Conservation (phyloP, 768 basidiomycete genomes). For the Suillus luteus region DNA sequence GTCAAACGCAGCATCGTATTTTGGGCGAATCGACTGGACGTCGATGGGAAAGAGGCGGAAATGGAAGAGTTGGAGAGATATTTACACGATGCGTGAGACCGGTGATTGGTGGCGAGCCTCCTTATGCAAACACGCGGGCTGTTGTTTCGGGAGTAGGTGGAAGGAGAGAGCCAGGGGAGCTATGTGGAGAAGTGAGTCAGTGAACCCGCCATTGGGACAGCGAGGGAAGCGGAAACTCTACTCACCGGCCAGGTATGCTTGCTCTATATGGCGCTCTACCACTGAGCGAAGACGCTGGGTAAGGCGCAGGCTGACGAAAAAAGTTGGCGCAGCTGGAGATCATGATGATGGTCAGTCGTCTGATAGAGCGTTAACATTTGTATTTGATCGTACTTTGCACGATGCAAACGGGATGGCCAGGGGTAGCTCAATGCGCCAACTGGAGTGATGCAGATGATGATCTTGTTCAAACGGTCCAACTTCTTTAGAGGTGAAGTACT, state of each 20-base stretch:
- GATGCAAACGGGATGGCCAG: too few relatives aligned
- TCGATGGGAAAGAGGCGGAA: constrained; percentile 28
- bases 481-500: neutral
- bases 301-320: neutral
- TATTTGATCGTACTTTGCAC: neutral
- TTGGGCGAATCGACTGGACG: constrained; percentile 29
- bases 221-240: neutral
- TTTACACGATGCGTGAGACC: constrained; percentile 14
- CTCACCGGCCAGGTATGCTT: neutral
- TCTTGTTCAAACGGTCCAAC: neutral
- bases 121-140: constrained; percentile 66
- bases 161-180: constrained; percentile 70
- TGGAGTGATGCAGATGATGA: neutral
- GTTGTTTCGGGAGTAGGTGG: constrained; percentile 73
- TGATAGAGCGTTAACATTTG: neutral
- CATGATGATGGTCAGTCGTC: neutral
- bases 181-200: constrained; percentile 5
- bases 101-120: constrained; percentile 40
- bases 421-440: neutral
- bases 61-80: constrained; percentile 21
- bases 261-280: neutral
- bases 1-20: constrained; percentile 55
- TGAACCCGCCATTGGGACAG: neutral
- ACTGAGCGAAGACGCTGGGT: neutral
- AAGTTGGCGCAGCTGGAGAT: neutral